A percentile compares a stretch with the other conserved stretches of the same genome.
Evolutionary conservation across 176 grass and related monocot species (phyloP).

Genomic region (Dendrocalamus sinicus): DNA sequence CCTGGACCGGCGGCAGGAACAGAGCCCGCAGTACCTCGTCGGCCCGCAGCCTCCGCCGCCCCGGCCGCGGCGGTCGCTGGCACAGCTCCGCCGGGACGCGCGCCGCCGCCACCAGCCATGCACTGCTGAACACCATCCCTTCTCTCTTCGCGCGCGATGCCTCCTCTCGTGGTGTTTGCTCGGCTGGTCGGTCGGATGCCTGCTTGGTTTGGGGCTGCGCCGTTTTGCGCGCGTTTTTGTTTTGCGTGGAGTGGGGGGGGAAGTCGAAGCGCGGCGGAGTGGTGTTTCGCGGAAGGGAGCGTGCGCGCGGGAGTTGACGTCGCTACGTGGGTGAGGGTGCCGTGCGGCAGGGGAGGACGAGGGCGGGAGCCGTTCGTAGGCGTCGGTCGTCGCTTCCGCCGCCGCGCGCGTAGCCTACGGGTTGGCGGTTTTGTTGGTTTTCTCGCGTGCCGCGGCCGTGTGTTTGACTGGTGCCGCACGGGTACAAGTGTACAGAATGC

Average conservation of each 20-base stretch:
- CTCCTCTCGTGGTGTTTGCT: too few species aligned
- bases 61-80: slow-evolving; percentile 37
- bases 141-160: not conserved
- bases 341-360: slow-evolving; percentile 17
- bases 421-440: not conserved
- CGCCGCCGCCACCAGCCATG: slow-evolving; percentile 44
- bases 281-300: not conserved
- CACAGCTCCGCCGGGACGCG: slow-evolving; percentile 51
- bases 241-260: slow-evolving; percentile 18
- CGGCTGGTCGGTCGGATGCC: not conserved
- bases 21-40: slow-evolving; percentile 65
- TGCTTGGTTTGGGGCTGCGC: not conserved
- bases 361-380: too few species aligned
- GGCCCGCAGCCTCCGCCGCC: slow-evolving; percentile 41
- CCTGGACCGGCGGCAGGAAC: slow-evolving; percentile 38
- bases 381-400: slow-evolving; percentile 21
- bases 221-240: not conserved
- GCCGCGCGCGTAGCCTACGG: not conserved
- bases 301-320: not conserved
- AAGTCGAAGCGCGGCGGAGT: not conserved
- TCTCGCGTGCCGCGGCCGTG: not conserved
- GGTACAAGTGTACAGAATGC: not conserved
- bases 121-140: slow-evolving; percentile 55
- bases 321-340: not conserved
- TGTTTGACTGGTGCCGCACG: not conserved